A percentile compares a stretch with the other conserved stretches of the same genome.
These are phyloP conservation scores for Plasmodium cynomolgi DNA, from an alignment of 169 alveolate genomes.

Conservation along the genomic window DNA sequence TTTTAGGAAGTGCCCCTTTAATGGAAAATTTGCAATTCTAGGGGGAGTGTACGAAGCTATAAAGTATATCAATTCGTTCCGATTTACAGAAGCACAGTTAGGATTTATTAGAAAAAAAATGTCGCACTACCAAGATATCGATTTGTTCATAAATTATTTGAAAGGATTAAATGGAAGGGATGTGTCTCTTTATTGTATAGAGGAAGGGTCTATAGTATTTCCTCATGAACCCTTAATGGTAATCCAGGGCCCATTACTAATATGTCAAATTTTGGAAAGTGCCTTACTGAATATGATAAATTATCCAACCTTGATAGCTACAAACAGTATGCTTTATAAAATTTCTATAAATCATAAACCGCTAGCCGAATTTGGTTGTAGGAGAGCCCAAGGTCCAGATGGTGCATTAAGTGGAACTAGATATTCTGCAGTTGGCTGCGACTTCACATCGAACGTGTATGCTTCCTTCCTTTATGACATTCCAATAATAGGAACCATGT, in stretches of 20 bases:
- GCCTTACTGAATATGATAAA: constrained; percentile 87
- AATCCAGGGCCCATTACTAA: constrained; percentile 90
- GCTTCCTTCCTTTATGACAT: constrained; percentile 69
- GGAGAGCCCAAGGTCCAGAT: constrained; percentile 95
- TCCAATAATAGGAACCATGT: constrained; percentile 65
- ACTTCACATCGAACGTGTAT: constrained; percentile 58
- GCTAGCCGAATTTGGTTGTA: constrained; percentile 89
- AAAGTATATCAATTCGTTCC: constrained; percentile 81
- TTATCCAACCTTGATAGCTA: constrained; percentile 90
- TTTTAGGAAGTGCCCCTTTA: constrained; percentile 92
- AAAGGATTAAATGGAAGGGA: constrained; percentile 18
- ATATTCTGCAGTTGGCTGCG: constrained; percentile 84
- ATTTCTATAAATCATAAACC: constrained; percentile 77
- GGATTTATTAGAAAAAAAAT: constrained; percentile 78
- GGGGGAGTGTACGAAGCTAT: constrained; percentile 89
- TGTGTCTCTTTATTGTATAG: constrained; percentile 41
- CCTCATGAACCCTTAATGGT: constrained; percentile 90
- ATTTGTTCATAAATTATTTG: constrained; percentile 19
- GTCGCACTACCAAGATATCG: constrained; percentile 56
- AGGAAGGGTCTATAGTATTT: constrained; percentile 89
- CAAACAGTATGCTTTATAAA: constrained; percentile 82
- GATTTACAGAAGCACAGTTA: constrained; percentile 86
- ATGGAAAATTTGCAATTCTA: constrained; percentile 87
- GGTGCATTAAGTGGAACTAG: constrained; percentile 92
- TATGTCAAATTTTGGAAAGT: constrained; percentile 91